Base-by-base conservation (phyloP, 192 early-diverging fungal genomes). In the Lunasporangiospora selenospora region DNA sequence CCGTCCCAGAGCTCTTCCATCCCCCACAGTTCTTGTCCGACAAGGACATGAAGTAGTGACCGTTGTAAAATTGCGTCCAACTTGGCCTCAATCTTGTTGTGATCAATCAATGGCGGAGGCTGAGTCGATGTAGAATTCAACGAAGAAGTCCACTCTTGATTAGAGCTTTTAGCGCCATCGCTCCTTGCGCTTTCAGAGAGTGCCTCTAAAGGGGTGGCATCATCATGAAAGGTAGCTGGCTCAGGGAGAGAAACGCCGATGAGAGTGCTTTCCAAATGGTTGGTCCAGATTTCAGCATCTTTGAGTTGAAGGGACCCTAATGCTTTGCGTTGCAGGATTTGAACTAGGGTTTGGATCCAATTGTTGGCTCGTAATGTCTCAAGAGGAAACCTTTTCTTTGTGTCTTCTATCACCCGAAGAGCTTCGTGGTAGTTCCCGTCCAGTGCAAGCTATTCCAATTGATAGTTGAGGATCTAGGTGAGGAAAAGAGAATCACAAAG, bases 271-370 rank as follows among this genome's bases (percentile, higher is more conserved):
- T 45, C 67, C 9, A 71, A 46, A 19, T 71, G 67, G 3, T 53
- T 49, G 0, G 53, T 61, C 58, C 32, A 57, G 5, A 57, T 27
- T 34, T 71, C 59, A 21, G 59, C 67, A 24, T 71, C 59, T 6
- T 59, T 52, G 15, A 62, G 37, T 12, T 44, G 53, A 38, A 50
- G 50, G 3, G 46, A 36, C 4, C 50, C 37, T 21, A 71, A 41
- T 8, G 67, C 67, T 38, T 42, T 34, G 30, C 59, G 55, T 13
- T 71, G 67, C 9, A 71, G 47, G 7, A 62, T 56, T 16, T 62
- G 67, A 15, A 71, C 58, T 3, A 71, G 41, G 7, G 67, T 62
- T 19, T 71, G 67, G n/a, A 71, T 21, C 67, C 67, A 71, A 2
- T 53, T 46, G 21, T 53, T 54, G 1, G 67, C 52, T 23, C 58